Evolutionary conservation across 257 asterid species (phyloP).

Genomic region (Salvia splendens): DNA sequence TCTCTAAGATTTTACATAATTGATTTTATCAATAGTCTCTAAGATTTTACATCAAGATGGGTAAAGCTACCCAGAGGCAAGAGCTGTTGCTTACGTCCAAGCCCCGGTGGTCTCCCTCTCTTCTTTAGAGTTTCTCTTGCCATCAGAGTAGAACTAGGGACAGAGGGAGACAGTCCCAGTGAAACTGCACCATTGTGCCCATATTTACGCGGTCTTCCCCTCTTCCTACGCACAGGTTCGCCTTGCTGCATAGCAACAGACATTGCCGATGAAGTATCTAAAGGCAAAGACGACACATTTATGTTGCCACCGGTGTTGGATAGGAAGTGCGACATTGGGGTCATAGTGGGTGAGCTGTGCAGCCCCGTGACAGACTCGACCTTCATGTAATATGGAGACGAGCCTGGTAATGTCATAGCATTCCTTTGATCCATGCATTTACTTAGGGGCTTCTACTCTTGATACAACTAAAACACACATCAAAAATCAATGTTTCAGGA

Average conservation of each 20-base stretch:
- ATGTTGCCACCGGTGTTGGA: slow-evolving; percentile 52
- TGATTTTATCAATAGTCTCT: slow-evolving; percentile 1
- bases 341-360: slow-evolving; percentile 47
- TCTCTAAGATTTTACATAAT: slow-evolving; percentile 27
- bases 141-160: slow-evolving; percentile 45
- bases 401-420: slow-evolving; percentile 38
- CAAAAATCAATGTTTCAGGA: not conserved
- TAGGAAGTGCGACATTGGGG: slow-evolving; percentile 55
- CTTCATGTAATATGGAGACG: slow-evolving; percentile 45
- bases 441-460: slow-evolving; percentile 24
- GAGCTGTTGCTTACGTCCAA: slow-evolving; percentile 62
- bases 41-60: slow-evolving; percentile 23
- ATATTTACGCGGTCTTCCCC: slow-evolving; percentile 85
- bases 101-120: slow-evolving; percentile 78
- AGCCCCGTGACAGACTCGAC: slow-evolving; percentile 41
- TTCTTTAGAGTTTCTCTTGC: slow-evolving; percentile 52
- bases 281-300: slow-evolving; percentile 47
- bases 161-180: slow-evolving; percentile 46
- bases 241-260: slow-evolving; percentile 53
- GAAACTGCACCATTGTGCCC: slow-evolving; percentile 64
- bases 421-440: slow-evolving; percentile 58
- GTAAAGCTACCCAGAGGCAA: slow-evolving; percentile 50
- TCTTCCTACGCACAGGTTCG: slow-evolving; percentile 70
- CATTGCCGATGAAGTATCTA: slow-evolving; percentile 59
- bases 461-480: slow-evolving; percentile 32